Conservation (phyloP, 169 alveolate species). For the Ichthyophthirius multifiliis region DNA sequence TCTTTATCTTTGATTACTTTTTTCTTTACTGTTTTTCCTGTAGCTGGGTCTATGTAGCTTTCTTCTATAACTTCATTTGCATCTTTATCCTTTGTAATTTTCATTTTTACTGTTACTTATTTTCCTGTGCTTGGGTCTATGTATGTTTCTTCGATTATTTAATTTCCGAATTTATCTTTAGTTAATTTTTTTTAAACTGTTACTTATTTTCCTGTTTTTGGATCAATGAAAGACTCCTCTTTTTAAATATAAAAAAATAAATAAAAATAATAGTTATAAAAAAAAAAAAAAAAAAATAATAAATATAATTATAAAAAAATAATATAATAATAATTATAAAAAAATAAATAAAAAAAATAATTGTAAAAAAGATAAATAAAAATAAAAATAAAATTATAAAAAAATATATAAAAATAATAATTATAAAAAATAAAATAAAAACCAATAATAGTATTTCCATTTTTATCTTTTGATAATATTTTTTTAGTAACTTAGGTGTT, state of each 20-base stretch:
- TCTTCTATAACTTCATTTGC: slow-evolving; percentile 32
- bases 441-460: slow-evolving; percentile 26
- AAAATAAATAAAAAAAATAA: too few species aligned
- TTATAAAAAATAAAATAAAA: not conserved
- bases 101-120: slow-evolving; percentile 14
- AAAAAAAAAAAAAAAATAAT: not conserved
- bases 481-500: not conserved
- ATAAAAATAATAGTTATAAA: too few species aligned
- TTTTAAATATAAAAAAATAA: too few species aligned
- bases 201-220: slow-evolving; percentile 1
- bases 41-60: slow-evolving; percentile 25
- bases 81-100: slow-evolving; percentile 26
- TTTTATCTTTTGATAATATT: slow-evolving; percentile 11
- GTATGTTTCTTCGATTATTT: slow-evolving; percentile 26
- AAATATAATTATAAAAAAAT: not conserved
- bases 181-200: slow-evolving; percentile 1
- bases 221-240: slow-evolving; percentile 21
- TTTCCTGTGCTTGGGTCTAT: slow-evolving; percentile 14
- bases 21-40: slow-evolving; percentile 20
- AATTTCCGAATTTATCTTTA: slow-evolving; percentile 22
- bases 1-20: slow-evolving; percentile 37
- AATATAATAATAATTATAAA: not conserved
- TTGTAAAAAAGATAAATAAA: too few species aligned
- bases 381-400: not conserved
- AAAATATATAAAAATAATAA: not conserved